Evolutionary conservation across 1,139 yeast species (phyloP), one percentile per base, ranked within the genome.

Genomic region (Meyerozyma elateridarum): DNA sequence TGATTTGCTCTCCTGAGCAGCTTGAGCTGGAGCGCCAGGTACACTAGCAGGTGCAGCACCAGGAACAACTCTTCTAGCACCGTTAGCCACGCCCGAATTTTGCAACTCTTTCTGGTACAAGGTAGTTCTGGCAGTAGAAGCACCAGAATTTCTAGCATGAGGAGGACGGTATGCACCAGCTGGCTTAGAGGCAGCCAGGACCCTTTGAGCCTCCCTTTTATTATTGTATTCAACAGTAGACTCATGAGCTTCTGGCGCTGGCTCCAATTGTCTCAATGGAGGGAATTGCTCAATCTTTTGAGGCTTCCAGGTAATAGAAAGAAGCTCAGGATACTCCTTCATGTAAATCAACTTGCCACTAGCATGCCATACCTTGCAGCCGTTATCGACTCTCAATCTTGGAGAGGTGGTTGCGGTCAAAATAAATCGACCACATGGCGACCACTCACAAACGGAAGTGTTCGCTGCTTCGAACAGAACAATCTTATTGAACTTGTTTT

Each of bases 331-430:
- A 57, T 78, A 87, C 44, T 88, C 95, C 50, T 78, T 79, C 49
- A 73, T 73, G 59, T 73, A 93, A 35, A 87, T 71, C 44, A 91
- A 72, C 48, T 79, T 76, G 29, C 98, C 98, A 41, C 79, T 70
- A 39, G 81, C 88, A 56, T 91, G 95, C 96, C 97, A 91, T 48
- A 93, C 70, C 59, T 87, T 85, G 46, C 83, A 79, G 35, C 97
- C 93, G 56, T 93, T 93, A 58, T 93, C 99, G 32, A 93, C 99
- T 54, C 98, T 79, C 51, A 93, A 74, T 51, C 99, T 75, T 41
- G 99, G 99, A 15, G 96, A 79, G 0, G 98, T 91, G 6, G 98
- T 93, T 15, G 98, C 98, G 13, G 97, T 89, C 56, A 93, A 65
- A 38, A 93, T 79, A 52, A 73, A 87, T 51, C 94, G 77, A 24